Percentiles rank a stretch among this genome's conserved stretches.
Conservation (phyloP, 83 land plant species). For the Picea abies region DNA sequence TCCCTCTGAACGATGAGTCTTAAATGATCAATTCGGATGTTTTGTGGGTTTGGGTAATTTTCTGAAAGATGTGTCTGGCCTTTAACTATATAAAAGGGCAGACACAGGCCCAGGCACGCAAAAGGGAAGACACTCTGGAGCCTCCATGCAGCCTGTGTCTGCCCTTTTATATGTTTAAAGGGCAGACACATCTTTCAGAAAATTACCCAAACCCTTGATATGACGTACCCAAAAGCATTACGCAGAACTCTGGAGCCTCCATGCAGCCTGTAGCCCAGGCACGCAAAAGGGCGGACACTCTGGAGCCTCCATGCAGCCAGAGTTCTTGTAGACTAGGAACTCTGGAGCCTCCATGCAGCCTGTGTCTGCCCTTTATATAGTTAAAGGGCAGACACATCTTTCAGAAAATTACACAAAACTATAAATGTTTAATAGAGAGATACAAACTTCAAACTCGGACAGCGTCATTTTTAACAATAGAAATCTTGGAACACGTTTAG, state of each 20-base stretch:
- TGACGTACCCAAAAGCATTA: slow-evolving; percentile 85
- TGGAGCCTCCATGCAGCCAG: too few relatives aligned
- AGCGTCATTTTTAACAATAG: not conserved
- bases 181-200: too few relatives aligned
- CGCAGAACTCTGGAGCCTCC: slow-evolving; percentile 94
- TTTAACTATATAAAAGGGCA: too few relatives aligned
- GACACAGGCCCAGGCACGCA: slow-evolving; percentile 71
- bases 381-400: too few relatives aligned
- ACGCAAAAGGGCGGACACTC: slow-evolving; percentile 24
- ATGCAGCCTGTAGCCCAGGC: slow-evolving; percentile 93
- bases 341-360: too few relatives aligned
- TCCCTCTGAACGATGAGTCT: not conserved
- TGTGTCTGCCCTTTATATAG: too few relatives aligned
- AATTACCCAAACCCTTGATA: not conserved
- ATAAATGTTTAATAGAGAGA: too few relatives aligned
- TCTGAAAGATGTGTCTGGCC: not conserved
- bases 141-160: too few relatives aligned
- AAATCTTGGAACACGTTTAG: not conserved
- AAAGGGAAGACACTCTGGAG: not conserved
- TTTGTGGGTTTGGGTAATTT: not conserved
- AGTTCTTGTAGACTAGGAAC: too few relatives aligned
- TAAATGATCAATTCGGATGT: not conserved
- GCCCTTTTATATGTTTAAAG: too few relatives aligned
- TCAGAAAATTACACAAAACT: too few relatives aligned
- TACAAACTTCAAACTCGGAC: not conserved